Conservation (phyloP, 1,284 basidiomycete species). For the Sutorius eximius region DNA sequence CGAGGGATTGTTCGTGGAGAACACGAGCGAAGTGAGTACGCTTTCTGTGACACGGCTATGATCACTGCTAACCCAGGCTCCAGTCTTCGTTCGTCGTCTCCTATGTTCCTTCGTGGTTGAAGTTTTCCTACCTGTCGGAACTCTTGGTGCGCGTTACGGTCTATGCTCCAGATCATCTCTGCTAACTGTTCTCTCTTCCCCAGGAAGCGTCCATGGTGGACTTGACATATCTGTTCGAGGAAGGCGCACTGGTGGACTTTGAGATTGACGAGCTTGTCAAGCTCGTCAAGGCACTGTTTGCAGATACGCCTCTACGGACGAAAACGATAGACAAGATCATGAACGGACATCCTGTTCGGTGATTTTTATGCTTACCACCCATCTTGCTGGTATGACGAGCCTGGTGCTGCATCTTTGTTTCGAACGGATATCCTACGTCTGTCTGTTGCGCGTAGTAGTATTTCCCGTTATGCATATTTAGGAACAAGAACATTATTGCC, state of each 20-base stretch:
- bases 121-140: slow-evolving; percentile 91
- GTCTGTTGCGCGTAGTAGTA: neutral
- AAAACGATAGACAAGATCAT: slow-evolving; percentile 76
- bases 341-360: slow-evolving; percentile 52
- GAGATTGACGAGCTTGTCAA: slow-evolving; percentile 79
- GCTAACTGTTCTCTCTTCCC: slow-evolving; percentile 5
- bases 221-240: slow-evolving; percentile 90
- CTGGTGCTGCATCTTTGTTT: slow-evolving; percentile 4
- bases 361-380: neutral
- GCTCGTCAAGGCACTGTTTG: slow-evolving; percentile 86
- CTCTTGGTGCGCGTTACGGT: slow-evolving; percentile 66
- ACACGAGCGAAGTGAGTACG: slow-evolving; percentile 51
- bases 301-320: slow-evolving; percentile 82
- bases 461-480: slow-evolving; percentile 22
- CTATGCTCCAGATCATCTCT: neutral
- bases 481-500: neutral
- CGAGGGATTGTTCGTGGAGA: slow-evolving; percentile 78
- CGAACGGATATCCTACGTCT: slow-evolving; percentile 2
- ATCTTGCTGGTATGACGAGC: neutral
- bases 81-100: slow-evolving; percentile 70
- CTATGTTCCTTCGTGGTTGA: slow-evolving; percentile 91
- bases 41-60: neutral
- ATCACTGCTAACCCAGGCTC: slow-evolving; percentile 5
- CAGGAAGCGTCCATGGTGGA: slow-evolving; percentile 93
- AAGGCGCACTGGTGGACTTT: slow-evolving; percentile 91